A percentile compares a stretch with the other conserved stretches of the same genome.
These are phyloP conservation scores for Priceomyces medius DNA, from an alignment of 805 yeast species.

Conservation along the genomic window DNA sequence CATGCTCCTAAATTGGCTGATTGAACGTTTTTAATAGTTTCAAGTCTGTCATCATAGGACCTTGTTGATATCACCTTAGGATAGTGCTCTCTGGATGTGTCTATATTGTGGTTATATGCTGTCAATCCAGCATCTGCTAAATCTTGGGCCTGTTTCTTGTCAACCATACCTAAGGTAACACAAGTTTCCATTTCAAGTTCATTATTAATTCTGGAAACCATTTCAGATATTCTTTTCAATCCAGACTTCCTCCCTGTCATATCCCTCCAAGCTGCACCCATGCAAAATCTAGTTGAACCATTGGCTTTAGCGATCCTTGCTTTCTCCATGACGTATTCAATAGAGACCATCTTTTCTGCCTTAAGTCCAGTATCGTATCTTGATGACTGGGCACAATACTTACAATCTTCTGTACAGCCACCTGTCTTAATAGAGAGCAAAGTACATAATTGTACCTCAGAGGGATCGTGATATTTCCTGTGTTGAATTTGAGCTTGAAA, in stretches of 20 bases:
- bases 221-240: constrained; percentile 56
- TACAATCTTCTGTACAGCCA: constrained; percentile 81
- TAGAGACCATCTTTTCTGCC: constrained; percentile 60
- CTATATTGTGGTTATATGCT: constrained; percentile 80
- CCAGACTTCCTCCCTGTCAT: constrained; percentile 77
- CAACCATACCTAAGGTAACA: constrained; percentile 78
- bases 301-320: constrained; percentile 66
- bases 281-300: constrained; percentile 76
- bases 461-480: constrained; percentile 63
- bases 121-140: constrained; percentile 72
- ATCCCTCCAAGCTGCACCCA: constrained; percentile 90
- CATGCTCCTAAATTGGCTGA: constrained; percentile 66
- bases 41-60: constrained; percentile 66
- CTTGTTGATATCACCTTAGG: constrained; percentile 72
- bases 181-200: constrained; percentile 73
- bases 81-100: constrained; percentile 75
- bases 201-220: constrained; percentile 60
- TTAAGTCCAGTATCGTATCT: constrained; percentile 68
- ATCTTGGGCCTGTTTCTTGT: constrained; percentile 57
- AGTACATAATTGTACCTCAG: constrained; percentile 73
- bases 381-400: constrained; percentile 75
- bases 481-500: constrained; percentile 64
- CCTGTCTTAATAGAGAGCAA: constrained; percentile 74
- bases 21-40: constrained; percentile 64
- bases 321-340: constrained; percentile 62